These are phyloP conservation scores for Aureobasidium sp. DNA, from an alignment of 2,329 filamentous ascomycete genomes.

Conservation along the genomic window DNA sequence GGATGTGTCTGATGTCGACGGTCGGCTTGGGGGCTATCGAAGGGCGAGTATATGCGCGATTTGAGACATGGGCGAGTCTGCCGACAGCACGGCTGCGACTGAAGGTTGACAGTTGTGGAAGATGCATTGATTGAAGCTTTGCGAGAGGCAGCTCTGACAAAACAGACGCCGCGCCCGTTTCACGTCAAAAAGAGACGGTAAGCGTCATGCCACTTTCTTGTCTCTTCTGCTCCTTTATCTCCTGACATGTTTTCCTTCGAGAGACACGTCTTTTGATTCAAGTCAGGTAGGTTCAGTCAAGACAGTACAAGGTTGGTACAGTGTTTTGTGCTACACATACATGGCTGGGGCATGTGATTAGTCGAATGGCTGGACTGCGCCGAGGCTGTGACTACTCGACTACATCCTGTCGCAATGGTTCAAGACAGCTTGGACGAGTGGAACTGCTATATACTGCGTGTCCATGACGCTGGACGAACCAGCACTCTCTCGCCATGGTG, in stretches of 20 bases:
- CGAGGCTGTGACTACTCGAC: not conserved
- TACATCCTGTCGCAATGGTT: not conserved
- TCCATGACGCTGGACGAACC: not conserved
- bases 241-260: not conserved
- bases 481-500: conserved; percentile 41
- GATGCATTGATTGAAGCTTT: conserved; percentile 8
- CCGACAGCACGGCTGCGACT: not conserved
- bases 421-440: not conserved
- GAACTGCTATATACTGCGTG: not conserved
- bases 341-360: conserved; percentile 6
- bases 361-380: conserved; percentile 3
- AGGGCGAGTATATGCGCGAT: conserved; percentile 43
- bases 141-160: not conserved
- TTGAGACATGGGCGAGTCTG: not conserved
- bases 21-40: conserved; percentile 68
- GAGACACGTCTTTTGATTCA: not conserved
- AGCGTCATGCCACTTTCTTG: not conserved
- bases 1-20: conserved; percentile 84
- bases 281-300: not conserved
- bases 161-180: conserved; percentile 6
- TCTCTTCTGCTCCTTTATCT: not conserved
- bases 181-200: not conserved
- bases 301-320: not conserved
- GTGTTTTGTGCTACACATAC: conserved; percentile 1
- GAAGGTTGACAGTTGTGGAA: not conserved